phyloP scores from a whole-genome alignment of 768 basidiomycete species.

The Sporobolomyces pararoseus region DNA sequence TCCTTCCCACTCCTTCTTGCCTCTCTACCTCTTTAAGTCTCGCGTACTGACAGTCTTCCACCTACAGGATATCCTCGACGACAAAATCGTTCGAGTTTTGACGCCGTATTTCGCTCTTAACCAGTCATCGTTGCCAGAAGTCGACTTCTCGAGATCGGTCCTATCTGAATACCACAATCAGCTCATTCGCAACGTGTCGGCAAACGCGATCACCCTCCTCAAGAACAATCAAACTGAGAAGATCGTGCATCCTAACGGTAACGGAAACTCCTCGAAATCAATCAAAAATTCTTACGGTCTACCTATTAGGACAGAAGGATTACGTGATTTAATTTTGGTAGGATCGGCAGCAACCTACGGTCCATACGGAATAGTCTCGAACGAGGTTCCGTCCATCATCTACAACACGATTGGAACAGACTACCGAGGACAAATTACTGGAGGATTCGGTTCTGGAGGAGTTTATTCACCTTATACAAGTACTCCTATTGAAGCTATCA shows the following conservation, averaged over 20 bases:
- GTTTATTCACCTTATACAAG: constrained; percentile 46
- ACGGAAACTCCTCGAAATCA: too few species aligned
- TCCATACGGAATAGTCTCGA: constrained; percentile 38
- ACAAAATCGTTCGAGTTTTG: constrained; percentile 32
- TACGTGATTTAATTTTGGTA: constrained; percentile 11
- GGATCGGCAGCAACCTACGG: constrained; percentile 41
- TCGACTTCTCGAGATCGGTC: constrained; percentile 1
- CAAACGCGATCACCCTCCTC: constrained; percentile 27
- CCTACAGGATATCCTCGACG: constrained; percentile 19
- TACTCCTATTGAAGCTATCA: constrained; percentile 48
- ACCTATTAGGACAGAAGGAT: constrained; percentile 3
- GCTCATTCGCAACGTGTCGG: constrained; percentile 30
- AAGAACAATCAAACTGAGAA: constrained; percentile 39
- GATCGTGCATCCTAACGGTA: too few species aligned
- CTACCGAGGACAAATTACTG: background rate
- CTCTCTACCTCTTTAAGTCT: too few species aligned
- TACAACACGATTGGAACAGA: background rate
- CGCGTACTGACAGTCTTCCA: too few species aligned
- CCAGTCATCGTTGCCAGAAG: background rate
- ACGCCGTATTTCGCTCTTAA: constrained; percentile 24
- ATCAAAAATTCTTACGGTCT: background rate
- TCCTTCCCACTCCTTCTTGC: too few species aligned
- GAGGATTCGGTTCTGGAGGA: constrained; percentile 49
- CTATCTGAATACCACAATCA: background rate
- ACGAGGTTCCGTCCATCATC: background rate